phyloP scores from a whole-genome alignment of 305 asterid genomes.

The Fraxinus angustifolia region DNA sequence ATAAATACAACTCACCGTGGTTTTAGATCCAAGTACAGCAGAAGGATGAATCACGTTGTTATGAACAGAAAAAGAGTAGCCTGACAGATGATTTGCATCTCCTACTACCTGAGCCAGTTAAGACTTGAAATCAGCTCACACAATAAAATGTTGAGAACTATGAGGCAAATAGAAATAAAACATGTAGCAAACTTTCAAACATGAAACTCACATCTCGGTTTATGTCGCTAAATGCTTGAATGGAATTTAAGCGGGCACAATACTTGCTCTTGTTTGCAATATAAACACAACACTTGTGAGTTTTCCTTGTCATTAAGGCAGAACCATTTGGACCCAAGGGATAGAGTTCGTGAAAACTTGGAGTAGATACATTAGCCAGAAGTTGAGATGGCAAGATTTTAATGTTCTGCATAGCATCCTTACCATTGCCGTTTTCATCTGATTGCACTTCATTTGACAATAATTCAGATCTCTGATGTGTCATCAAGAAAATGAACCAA shows the following conservation, averaged over 20 bases:
- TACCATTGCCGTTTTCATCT: conserved; percentile 70
- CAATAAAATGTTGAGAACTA: background rate
- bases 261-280: conserved; percentile 88
- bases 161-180: conserved; percentile 2
- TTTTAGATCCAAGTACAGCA: conserved; percentile 75
- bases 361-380: conserved; percentile 82
- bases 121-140: conserved; percentile 7
- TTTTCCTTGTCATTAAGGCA: conserved; percentile 46
- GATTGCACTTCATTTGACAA: conserved; percentile 57
- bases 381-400: conserved; percentile 73
- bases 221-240: conserved; percentile 86
- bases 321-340: conserved; percentile 64
- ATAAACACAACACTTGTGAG: conserved; percentile 91
- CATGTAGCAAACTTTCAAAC: conserved; percentile 16
- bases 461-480: conserved; percentile 70
- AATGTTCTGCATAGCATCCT: conserved; percentile 54
- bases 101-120: conserved; percentile 67
- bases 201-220: conserved; percentile 77
- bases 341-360: conserved; percentile 77
- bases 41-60: conserved; percentile 85
- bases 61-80: conserved; percentile 77
- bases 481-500: conserved; percentile 25
- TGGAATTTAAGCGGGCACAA: conserved; percentile 78
- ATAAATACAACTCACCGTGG: conserved; percentile 66
- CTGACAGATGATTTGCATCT: conserved; percentile 86